Conservation (phyloP, 2,329 filamentous ascomycete species). For the Colletotrichum sp. region DNA sequence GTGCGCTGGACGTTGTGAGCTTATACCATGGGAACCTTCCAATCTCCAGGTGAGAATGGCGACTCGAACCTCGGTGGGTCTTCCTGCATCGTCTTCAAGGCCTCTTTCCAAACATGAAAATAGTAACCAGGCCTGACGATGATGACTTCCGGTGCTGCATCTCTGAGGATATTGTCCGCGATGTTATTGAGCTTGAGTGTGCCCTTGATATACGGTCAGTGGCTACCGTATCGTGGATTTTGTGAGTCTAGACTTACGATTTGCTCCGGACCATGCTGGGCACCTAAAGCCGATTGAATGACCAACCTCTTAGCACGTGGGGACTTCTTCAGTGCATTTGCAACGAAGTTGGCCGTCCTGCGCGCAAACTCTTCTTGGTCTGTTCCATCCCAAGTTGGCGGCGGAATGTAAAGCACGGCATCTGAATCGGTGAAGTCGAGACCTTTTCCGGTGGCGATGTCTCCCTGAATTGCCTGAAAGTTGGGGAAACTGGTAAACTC, state of each 20-base stretch:
- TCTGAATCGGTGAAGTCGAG: slow-evolving; percentile 33
- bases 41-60: slow-evolving; percentile 27
- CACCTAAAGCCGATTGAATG: slow-evolving; percentile 31
- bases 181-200: slow-evolving; percentile 26
- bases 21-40: slow-evolving; percentile 36
- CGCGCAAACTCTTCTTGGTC: slow-evolving; percentile 29
- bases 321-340: slow-evolving; percentile 21
- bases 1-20: neutral
- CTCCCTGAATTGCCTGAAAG: slow-evolving; percentile 33
- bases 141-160: slow-evolving; percentile 22
- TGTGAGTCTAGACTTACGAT: slow-evolving; percentile 25
- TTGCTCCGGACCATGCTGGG: slow-evolving; percentile 28
- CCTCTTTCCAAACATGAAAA: slow-evolving; percentile 20
- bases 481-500: slow-evolving; percentile 29
- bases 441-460: slow-evolving; percentile 25
- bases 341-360: slow-evolving; percentile 26
- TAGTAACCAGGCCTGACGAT: slow-evolving; percentile 24
- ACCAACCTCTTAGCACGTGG: slow-evolving; percentile 25
- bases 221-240: neutral
- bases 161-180: slow-evolving; percentile 22
- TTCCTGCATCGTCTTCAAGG: slow-evolving; percentile 14
- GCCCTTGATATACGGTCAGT: slow-evolving; percentile 24
- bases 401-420: slow-evolving; percentile 37
- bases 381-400: slow-evolving; percentile 30
- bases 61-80: slow-evolving; percentile 30